Evolutionary conservation across 306 rosid genomes (phyloP).

Genomic region (Cucurbita maxima): DNA sequence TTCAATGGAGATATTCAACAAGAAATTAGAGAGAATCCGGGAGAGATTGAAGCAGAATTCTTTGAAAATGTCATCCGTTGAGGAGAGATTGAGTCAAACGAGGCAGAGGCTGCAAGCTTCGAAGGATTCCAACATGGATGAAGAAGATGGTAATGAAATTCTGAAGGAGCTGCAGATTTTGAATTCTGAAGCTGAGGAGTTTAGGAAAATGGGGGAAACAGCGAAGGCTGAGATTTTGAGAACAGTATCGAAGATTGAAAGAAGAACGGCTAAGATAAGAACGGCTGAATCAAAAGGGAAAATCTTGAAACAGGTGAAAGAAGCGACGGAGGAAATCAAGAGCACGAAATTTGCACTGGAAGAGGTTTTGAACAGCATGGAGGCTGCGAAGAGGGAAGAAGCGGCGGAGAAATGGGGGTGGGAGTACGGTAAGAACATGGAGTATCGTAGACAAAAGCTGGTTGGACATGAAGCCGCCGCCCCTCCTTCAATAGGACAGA

Average conservation of each 20-base stretch:
- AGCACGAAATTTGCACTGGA: conserved; percentile 57
- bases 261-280: conserved; percentile 51
- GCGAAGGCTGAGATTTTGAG: conserved; percentile 47
- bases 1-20: conserved; percentile 45
- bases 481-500: conserved; percentile 69
- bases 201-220: conserved; percentile 65
- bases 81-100: conserved; percentile 63
- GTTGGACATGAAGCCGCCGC: conserved; percentile 33
- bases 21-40: conserved; percentile 64
- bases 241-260: conserved; percentile 68
- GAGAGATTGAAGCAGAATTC: conserved; percentile 53
- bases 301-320: conserved; percentile 55
- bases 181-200: conserved; percentile 60
- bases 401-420: conserved; percentile 76
- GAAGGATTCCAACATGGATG: conserved; percentile 34
- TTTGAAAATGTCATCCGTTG: conserved; percentile 48
- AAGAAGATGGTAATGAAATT: conserved; percentile 28
- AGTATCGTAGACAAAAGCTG: conserved; percentile 24
- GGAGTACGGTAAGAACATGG: conserved; percentile 25
- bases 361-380: conserved; percentile 68
- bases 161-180: conserved; percentile 54
- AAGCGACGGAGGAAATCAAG: conserved; percentile 67
- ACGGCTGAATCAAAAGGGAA: conserved; percentile 52
- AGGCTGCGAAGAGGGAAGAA: conserved; percentile 66
- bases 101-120: conserved; percentile 42